Percentiles rank a stretch among this genome's conserved stretches.
These are phyloP conservation scores for Colletotrichum eleusines DNA, from an alignment of 2,329 filamentous ascomycete genomes.

Conservation along the genomic window DNA sequence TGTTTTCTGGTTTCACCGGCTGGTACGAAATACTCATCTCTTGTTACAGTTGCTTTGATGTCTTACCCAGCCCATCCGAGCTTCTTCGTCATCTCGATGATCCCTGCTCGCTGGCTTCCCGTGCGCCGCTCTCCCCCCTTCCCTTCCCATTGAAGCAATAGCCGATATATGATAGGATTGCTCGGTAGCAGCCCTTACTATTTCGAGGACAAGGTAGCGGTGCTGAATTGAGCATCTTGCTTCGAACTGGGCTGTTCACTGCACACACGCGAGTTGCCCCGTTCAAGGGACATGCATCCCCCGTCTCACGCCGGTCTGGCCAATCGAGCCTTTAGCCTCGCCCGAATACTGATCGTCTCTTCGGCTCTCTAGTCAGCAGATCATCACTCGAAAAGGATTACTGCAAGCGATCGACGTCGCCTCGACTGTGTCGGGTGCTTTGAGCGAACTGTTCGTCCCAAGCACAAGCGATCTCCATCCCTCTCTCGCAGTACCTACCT, in stretches of 20 bases:
- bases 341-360: background rate
- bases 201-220: conserved; percentile 3
- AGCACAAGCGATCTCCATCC: conserved; percentile 14
- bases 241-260: conserved; percentile 4
- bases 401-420: conserved; percentile 16
- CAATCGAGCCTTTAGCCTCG: conserved; percentile 1
- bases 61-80: background rate
- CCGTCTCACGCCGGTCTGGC: background rate
- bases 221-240: conserved; percentile 25
- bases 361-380: conserved; percentile 6
- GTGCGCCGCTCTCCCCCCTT: background rate
- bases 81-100: conserved; percentile 13
- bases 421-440: background rate
- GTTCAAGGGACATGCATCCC: conserved; percentile 6
- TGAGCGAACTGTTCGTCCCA: conserved; percentile 30
- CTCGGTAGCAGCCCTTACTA: background rate
- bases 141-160: conserved; percentile 5
- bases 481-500: background rate
- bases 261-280: background rate
- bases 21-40: background rate
- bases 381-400: background rate
- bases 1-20: conserved; percentile 3
- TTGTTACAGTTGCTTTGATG: conserved; percentile 4
- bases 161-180: background rate
- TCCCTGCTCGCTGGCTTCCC: conserved; percentile 16